These are phyloP conservation scores for Candida qinlingensis DNA, from an alignment of 805 yeast genomes.

Conservation along the genomic window DNA sequence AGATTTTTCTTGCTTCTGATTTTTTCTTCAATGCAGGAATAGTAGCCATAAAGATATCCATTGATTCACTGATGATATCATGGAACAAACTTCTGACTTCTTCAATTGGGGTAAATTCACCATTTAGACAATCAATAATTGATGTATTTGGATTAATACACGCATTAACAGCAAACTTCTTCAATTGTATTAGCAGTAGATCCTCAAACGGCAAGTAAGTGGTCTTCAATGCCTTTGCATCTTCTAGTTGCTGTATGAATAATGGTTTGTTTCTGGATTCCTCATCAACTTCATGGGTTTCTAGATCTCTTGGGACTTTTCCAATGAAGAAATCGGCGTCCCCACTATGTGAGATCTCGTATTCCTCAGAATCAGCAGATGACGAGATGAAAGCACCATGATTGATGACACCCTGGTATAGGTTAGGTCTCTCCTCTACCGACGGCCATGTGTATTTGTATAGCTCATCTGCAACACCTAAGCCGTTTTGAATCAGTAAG, in stretches of 20 bases:
- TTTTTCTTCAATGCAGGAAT: slow-evolving; percentile 26
- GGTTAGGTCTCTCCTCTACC: slow-evolving; percentile 41
- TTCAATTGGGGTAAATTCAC: slow-evolving; percentile 54
- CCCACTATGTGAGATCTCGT: slow-evolving; percentile 63
- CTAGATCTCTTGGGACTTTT: slow-evolving; percentile 39
- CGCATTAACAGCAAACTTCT: slow-evolving; percentile 73
- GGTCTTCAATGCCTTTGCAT: slow-evolving; percentile 25
- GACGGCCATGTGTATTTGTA: slow-evolving; percentile 50
- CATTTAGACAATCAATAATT: slow-evolving; percentile 70
- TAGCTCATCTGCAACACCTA: slow-evolving; percentile 68
- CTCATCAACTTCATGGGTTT: neutral
- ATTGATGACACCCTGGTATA: slow-evolving; percentile 72
- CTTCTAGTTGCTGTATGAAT: slow-evolving; percentile 26
- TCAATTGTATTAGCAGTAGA: slow-evolving; percentile 55
- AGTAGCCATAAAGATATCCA: slow-evolving; percentile 27
- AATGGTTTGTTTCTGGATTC: neutral
- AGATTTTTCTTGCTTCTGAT: slow-evolving; percentile 13
- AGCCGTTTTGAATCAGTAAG: slow-evolving; percentile 80
- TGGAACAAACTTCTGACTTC: slow-evolving; percentile 33
- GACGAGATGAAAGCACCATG: slow-evolving; percentile 69
- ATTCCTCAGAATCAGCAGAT: slow-evolving; percentile 28
- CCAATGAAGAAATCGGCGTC: slow-evolving; percentile 58
- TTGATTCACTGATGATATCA: slow-evolving; percentile 30
- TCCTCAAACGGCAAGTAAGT: slow-evolving; percentile 38
- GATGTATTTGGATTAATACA: slow-evolving; percentile 85